Evolutionary conservation across 148 eudicot genomes (phyloP).

Genomic region (Dysphania ambrosioides): DNA sequence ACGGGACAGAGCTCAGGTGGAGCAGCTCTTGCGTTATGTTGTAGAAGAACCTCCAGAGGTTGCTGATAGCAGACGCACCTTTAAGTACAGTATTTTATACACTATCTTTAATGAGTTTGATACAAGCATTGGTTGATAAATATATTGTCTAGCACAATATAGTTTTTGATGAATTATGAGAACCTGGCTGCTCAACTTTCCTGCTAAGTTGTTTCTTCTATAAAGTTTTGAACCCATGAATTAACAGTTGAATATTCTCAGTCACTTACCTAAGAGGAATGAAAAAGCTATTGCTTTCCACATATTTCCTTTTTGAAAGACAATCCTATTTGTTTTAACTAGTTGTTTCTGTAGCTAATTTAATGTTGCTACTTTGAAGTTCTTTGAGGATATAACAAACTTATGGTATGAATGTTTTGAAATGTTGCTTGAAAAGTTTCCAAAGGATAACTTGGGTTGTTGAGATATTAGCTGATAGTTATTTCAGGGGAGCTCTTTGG

Average conservation of each 20-base stretch:
- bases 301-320: not conserved
- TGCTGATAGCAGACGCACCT: constrained; percentile 81
- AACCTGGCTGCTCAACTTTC: not conserved
- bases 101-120: not conserved
- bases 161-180: constrained; percentile 1
- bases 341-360: not conserved
- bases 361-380: not conserved
- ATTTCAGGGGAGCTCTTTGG: not conserved
- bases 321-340: not conserved
- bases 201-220: not conserved
- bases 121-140: not conserved
- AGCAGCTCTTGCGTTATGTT: constrained; percentile 78
- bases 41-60: constrained; percentile 84
- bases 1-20: constrained; percentile 92
- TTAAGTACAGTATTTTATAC: constrained; percentile 55
- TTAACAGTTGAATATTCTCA: not conserved
- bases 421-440: not conserved
- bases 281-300: not conserved
- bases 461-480: not conserved
- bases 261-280: constrained; percentile 2
- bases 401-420: not conserved
- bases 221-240: not conserved
- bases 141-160: not conserved
- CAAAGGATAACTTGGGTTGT: not conserved
- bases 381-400: not conserved